phyloP scores from a whole-genome alignment of 148 eudicot species.

The Camellia granthamiana region DNA sequence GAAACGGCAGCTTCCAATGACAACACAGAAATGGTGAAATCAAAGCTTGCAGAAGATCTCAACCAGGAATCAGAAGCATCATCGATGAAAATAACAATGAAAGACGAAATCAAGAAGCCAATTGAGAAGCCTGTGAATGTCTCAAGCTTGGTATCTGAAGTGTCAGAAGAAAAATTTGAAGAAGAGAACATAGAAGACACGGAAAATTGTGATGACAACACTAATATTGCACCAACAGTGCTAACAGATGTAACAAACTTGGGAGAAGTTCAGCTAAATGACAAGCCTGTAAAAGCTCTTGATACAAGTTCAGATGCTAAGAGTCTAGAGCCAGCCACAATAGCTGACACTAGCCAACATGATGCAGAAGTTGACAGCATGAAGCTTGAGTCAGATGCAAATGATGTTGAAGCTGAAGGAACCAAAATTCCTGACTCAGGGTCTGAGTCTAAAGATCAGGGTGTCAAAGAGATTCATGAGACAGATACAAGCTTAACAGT shows the following conservation, averaged over 20 bases:
- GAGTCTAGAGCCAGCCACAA: neutral
- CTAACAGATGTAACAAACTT: constrained; percentile 21
- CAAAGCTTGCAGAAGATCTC: constrained; percentile 11
- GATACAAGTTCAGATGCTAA: constrained; percentile 12
- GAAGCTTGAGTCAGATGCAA: constrained; percentile 12
- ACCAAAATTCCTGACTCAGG: neutral
- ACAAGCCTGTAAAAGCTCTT: constrained; percentile 7
- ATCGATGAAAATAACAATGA: constrained; percentile 5
- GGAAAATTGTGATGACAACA: constrained; percentile 8
- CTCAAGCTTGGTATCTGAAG: constrained; percentile 9
- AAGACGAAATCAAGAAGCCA: neutral
- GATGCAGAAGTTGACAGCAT: constrained; percentile 11
- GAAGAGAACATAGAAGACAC: constrained; percentile 23
- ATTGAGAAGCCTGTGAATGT: constrained; percentile 5
- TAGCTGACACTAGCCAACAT: constrained; percentile 7
- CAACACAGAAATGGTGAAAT: neutral
- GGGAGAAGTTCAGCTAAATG: constrained; percentile 17
- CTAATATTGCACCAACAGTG: constrained; percentile 7
- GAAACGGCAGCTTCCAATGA: constrained; percentile 5
- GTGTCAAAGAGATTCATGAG: constrained; percentile 12
- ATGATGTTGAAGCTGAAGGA: constrained; percentile 17
- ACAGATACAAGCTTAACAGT: neutral
- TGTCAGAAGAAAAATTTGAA: constrained; percentile 10
- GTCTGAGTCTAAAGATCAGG: constrained; percentile 2
- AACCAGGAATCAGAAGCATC: constrained; percentile 21